Conservation (phyloP, 305 asterid genomes). For the Fraxinus angustifolia region DNA sequence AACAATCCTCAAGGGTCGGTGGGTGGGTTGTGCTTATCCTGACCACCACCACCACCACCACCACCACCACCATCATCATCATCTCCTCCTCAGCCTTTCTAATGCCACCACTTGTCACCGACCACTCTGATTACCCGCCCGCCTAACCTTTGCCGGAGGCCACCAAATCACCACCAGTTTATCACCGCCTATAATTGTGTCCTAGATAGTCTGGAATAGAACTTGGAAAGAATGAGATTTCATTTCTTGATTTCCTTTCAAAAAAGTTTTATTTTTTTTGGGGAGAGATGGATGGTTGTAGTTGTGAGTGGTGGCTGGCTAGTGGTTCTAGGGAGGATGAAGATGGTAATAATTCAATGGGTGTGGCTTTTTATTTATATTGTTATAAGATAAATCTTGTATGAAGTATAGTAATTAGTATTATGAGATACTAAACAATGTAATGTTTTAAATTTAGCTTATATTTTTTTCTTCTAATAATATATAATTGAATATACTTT, state of each 20-base stretch:
- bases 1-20: too few species aligned
- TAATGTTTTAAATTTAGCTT: neutral
- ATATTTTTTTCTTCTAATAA: too few species aligned
- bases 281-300: neutral
- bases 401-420: neutral
- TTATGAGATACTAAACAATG: too few species aligned
- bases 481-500: too few species aligned
- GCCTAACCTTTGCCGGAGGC: neutral
- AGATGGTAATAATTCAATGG: neutral
- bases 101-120: neutral
- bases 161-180: neutral
- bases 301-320: neutral
- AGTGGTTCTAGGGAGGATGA: neutral
- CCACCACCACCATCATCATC: neutral
- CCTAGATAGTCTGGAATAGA: too few species aligned
- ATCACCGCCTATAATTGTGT: too few species aligned
- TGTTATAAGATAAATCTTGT: neutral
- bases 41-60: neutral
- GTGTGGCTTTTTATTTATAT: neutral
- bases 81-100: neutral
- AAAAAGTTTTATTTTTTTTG: too few species aligned
- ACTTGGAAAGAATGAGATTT: neutral
- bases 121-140: neutral
- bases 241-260: neutral
- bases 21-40: too few species aligned